A percentile compares a stretch with the other conserved stretches of the same genome.
These are phyloP conservation scores for Malus domestica DNA, from an alignment of 306 rosid species.

Conservation along the genomic window DNA sequence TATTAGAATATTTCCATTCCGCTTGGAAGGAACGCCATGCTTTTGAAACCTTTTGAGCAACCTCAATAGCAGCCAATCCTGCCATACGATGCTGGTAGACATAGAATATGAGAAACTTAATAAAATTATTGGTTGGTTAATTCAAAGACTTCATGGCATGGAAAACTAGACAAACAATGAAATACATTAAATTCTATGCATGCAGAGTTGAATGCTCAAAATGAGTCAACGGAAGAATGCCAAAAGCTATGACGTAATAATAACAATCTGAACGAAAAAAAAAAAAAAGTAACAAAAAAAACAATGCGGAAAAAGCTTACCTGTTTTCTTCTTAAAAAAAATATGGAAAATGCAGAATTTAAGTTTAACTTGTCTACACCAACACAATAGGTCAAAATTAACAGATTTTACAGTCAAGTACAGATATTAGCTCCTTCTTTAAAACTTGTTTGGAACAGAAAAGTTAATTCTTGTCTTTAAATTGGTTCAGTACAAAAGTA, in stretches of 20 bases:
- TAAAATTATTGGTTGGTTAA: not conserved
- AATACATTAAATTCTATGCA: not conserved
- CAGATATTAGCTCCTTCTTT: not conserved
- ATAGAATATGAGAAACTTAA: slow-evolving; percentile 16
- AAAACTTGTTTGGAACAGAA: not conserved
- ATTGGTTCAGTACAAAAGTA: not conserved
- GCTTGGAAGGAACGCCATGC: slow-evolving; percentile 79
- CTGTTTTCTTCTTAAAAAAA: not conserved
- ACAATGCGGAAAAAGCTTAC: not conserved
- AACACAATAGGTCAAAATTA: not conserved
- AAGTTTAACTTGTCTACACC: not conserved
- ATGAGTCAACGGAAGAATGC: not conserved
- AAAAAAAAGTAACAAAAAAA: not conserved
- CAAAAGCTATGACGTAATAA: not conserved
- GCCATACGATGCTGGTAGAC: slow-evolving; percentile 95
- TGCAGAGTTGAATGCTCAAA: not conserved
- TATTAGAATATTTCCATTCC: slow-evolving; percentile 70
- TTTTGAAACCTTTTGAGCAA: slow-evolving; percentile 91
- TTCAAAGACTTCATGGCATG: not conserved
- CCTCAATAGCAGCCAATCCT: slow-evolving; percentile 91
- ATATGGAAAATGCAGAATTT: not conserved
- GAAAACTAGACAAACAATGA: not conserved
- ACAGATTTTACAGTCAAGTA: not conserved
- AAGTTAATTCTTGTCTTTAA: not conserved
- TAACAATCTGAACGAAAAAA: too few relatives aligned